Evolutionary conservation across 2,329 filamentous ascomycete genomes (phyloP).

Genomic region (Apiospora koreana): DNA sequence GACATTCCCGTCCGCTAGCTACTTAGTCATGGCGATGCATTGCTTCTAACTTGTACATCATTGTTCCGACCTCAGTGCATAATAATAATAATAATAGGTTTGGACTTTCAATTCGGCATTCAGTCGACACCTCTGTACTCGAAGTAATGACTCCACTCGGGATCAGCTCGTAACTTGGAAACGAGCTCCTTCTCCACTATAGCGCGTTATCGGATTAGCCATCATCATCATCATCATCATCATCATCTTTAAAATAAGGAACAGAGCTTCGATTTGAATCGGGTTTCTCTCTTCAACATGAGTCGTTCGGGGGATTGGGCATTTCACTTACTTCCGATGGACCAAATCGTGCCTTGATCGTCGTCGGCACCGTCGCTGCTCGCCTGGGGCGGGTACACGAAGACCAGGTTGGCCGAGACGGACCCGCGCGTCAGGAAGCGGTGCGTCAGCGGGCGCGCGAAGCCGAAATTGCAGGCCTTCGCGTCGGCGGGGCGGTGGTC

Average conservation of each 20-base stretch:
- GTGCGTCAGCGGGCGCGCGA: constrained; percentile 18
- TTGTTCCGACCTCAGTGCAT: not conserved
- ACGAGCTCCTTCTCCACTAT: constrained; percentile 20
- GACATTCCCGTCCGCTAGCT: not conserved
- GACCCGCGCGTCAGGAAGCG: constrained; percentile 18
- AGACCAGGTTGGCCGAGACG: constrained; percentile 17
- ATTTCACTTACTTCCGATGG: constrained; percentile 11
- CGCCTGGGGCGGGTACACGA: constrained; percentile 20
- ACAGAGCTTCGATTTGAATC: not conserved
- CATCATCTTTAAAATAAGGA: too few relatives aligned
- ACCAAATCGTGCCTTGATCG: constrained; percentile 23
- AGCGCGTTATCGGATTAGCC: not conserved
- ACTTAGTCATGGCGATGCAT: not conserved
- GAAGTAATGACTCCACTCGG: constrained; percentile 22
- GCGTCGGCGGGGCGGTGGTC: constrained; percentile 21
- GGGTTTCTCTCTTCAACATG: too few relatives aligned
- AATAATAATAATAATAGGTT: not conserved
- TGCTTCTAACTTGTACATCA: not conserved
- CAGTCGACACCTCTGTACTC: constrained; percentile 23
- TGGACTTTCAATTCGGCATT: too few relatives aligned
- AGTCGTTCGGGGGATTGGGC: not conserved
- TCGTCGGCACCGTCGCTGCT: constrained; percentile 7
- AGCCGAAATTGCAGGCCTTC: constrained; percentile 21
- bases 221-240: not conserved
- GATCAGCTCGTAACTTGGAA: constrained; percentile 18